A percentile compares a stretch with the other conserved stretches of the same genome.
Conservation (phyloP, 192 early-diverging fungal species). For the Coemansia sp. region DNA sequence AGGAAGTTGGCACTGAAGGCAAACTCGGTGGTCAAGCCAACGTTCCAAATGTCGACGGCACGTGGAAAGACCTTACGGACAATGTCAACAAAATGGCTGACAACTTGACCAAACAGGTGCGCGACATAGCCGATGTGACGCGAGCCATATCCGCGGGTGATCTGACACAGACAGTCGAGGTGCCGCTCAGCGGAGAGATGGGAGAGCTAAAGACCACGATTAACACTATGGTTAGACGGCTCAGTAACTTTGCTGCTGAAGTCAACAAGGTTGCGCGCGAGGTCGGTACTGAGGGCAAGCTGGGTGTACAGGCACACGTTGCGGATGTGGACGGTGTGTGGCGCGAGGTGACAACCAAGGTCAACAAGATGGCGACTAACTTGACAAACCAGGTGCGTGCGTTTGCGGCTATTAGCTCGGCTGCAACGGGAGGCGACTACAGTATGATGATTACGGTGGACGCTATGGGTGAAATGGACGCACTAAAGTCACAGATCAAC, state of each 20-base stretch:
- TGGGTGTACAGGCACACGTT: conserved; percentile 76
- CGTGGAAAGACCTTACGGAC: conserved; percentile 65
- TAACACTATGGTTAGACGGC: conserved; percentile 61
- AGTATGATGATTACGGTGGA: conserved; percentile 72
- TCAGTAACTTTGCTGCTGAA: conserved; percentile 60
- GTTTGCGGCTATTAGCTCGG: conserved; percentile 73
- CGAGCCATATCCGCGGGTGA: conserved; percentile 65
- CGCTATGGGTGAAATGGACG: conserved; percentile 82
- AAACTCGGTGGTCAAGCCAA: conserved; percentile 62
- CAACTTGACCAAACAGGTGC: conserved; percentile 66
- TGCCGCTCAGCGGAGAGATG: conserved; percentile 58
- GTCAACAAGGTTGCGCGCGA: conserved; percentile 62
- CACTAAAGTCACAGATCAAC: conserved; percentile 80
- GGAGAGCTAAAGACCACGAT: conserved; percentile 60
- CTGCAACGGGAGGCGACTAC: conserved; percentile 70
- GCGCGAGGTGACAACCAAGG: conserved; percentile 73
- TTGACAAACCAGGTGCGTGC: conserved; percentile 76
- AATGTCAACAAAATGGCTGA: conserved; percentile 71
- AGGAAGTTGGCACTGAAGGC: conserved; percentile 67
- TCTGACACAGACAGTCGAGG: conserved; percentile 52
- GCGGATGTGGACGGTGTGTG: conserved; percentile 69
- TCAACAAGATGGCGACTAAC: conserved; percentile 73
- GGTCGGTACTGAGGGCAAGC: conserved; percentile 69
- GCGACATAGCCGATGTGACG: conserved; percentile 66
- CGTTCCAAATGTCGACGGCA: conserved; percentile 60